Evolutionary conservation across 495 filamentous ascomycete genomes (phyloP).

Genomic region (Clavariopsis aquatica): DNA sequence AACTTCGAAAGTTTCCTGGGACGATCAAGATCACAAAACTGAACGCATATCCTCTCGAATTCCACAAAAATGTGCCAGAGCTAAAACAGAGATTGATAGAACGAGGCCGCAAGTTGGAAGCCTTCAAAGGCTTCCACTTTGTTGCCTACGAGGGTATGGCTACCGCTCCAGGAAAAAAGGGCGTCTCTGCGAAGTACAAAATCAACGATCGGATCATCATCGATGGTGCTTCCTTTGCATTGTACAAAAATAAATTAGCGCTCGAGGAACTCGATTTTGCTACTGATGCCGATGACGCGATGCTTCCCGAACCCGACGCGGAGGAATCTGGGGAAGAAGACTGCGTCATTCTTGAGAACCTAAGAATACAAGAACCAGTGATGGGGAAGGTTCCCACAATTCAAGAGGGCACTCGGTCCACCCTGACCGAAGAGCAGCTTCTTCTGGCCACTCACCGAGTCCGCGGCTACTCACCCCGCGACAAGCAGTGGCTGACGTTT

Average conservation of each 20-base stretch:
- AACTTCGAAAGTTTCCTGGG: slow-evolving; percentile 56
- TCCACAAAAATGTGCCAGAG: slow-evolving; percentile 48
- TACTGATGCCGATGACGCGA: slow-evolving; percentile 53
- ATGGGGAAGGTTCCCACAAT: neutral
- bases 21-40: slow-evolving; percentile 57
- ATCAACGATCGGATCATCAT: slow-evolving; percentile 17
- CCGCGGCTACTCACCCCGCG: slow-evolving; percentile 11
- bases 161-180: slow-evolving; percentile 49
- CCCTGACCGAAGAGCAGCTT: slow-evolving; percentile 9
- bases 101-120: slow-evolving; percentile 25
- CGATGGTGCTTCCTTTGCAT: slow-evolving; percentile 4
- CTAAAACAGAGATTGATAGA: slow-evolving; percentile 31
- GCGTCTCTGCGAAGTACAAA: slow-evolving; percentile 35
- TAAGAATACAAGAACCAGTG: neutral
- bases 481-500: neutral
- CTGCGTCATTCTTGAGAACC: slow-evolving; percentile 41
- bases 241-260: neutral
- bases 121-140: slow-evolving; percentile 11
- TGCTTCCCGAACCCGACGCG: slow-evolving; percentile 55
- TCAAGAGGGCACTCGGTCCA: neutral
- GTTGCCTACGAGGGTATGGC: slow-evolving; percentile 24
- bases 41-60: slow-evolving; percentile 57
- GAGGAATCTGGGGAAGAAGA: slow-evolving; percentile 48
- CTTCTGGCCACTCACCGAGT: slow-evolving; percentile 7
- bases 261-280: slow-evolving; percentile 10